These are phyloP conservation scores for Magnaporthiopsis rhizophila DNA, from an alignment of 2,329 filamentous ascomycete genomes.

Conservation along the genomic window DNA sequence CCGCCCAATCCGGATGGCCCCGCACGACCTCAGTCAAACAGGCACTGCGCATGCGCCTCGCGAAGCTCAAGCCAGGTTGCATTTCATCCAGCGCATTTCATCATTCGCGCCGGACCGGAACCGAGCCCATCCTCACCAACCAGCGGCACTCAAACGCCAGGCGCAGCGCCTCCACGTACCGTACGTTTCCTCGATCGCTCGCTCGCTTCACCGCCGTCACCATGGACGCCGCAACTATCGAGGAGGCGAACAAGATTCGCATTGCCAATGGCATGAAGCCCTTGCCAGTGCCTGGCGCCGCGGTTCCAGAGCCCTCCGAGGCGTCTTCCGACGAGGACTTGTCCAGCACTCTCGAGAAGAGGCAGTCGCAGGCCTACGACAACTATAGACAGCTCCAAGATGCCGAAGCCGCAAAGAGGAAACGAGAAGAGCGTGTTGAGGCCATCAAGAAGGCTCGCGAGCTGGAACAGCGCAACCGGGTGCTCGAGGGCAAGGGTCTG, in stretches of 20 bases:
- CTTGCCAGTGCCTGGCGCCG: constrained; percentile 68
- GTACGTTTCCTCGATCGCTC: background rate
- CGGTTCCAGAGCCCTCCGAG: constrained; percentile 29
- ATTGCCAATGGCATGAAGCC: constrained; percentile 84
- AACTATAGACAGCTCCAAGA: constrained; percentile 61
- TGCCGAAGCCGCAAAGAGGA: constrained; percentile 68
- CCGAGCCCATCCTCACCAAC: background rate
- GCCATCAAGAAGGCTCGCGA: constrained; percentile 85
- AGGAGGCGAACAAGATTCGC: constrained; percentile 90
- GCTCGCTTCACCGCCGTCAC: constrained; percentile 13
- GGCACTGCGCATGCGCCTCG: background rate
- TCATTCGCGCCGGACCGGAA: background rate
- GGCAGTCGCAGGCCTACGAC: constrained; percentile 63
- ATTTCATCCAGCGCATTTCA: background rate
- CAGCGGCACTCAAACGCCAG: no score
- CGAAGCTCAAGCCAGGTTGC: background rate
- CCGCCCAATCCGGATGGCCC: background rate
- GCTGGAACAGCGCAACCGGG: constrained; percentile 64
- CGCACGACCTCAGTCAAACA: background rate
- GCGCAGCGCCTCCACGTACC: background rate
- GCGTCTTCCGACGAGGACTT: constrained; percentile 54
- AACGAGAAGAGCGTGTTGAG: constrained; percentile 71
- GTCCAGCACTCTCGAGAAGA: constrained; percentile 76
- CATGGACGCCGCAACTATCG: constrained; percentile 68
- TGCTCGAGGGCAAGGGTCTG: constrained; percentile 74